Percentiles rank a stretch among this genome's conserved stretches.
These are phyloP conservation scores for Cynanchum wilfordii DNA, from an alignment of 257 asterid genomes.

Conservation along the genomic window DNA sequence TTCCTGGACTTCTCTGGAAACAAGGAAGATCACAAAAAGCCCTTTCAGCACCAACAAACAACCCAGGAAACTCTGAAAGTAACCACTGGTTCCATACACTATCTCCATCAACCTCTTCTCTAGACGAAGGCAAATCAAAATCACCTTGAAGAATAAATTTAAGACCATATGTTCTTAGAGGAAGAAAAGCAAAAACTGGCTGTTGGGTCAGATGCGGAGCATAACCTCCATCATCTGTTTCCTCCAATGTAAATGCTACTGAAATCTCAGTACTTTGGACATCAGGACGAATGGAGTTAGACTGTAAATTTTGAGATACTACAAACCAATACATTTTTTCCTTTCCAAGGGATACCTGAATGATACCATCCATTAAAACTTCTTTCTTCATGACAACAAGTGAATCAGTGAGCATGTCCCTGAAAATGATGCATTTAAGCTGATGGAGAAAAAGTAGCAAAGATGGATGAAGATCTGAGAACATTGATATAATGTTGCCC, in stretches of 20 bases:
- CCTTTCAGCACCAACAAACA: slow-evolving; percentile 71
- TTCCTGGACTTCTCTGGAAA: slow-evolving; percentile 56
- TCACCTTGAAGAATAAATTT: slow-evolving; percentile 95
- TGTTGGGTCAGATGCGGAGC: slow-evolving; percentile 66
- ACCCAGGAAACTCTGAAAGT: slow-evolving; percentile 73
- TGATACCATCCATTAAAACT: slow-evolving; percentile 66
- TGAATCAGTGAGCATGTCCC: slow-evolving; percentile 61
- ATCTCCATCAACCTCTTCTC: slow-evolving; percentile 94
- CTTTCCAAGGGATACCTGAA: slow-evolving; percentile 63
- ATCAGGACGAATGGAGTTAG: slow-evolving; percentile 56
- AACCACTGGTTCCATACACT: slow-evolving; percentile 99
- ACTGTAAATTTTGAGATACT: slow-evolving; percentile 56
- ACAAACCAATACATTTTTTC: slow-evolving; percentile 88
- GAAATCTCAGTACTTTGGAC: slow-evolving; percentile 74
- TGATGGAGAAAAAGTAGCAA: slow-evolving; percentile 85
- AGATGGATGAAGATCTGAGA: slow-evolving; percentile 88
- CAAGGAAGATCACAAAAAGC: slow-evolving; percentile 83
- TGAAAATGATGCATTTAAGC: slow-evolving; percentile 70
- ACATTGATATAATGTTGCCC: slow-evolving; percentile 74
- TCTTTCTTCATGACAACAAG: slow-evolving; percentile 72
- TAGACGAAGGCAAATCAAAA: slow-evolving; percentile 92
- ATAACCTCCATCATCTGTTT: slow-evolving; percentile 48
- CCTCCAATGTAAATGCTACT: slow-evolving; percentile 75
- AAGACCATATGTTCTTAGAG: slow-evolving; percentile 89
- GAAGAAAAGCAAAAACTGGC: slow-evolving; percentile 97